Conservation (phyloP, 257 asterid species). For the Cinchona pubescens region DNA sequence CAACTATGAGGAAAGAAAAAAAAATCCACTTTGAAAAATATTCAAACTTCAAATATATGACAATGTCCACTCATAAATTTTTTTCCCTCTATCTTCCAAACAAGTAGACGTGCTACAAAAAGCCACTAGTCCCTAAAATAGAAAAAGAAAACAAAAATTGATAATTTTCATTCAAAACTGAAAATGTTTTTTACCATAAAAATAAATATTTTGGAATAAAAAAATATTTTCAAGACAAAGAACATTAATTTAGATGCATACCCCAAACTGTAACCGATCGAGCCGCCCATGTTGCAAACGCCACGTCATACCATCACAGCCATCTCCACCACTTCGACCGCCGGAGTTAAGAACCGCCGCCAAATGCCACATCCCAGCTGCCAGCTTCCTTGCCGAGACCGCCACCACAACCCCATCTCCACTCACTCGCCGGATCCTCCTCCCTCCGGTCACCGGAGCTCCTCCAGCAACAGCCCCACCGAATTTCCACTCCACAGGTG, state of each 20-base stretch:
- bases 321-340: conserved; percentile 16
- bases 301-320: conserved; percentile 29
- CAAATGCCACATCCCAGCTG: conserved; percentile 53
- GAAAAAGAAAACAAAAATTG: background rate
- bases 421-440: conserved; percentile 16
- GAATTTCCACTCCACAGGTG: conserved; percentile 24
- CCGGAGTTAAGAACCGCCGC: conserved; percentile 16
- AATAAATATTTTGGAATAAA: background rate
- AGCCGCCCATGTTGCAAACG: conserved; percentile 15
- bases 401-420: conserved; percentile 15
- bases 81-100: background rate
- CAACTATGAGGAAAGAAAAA: background rate
- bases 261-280: conserved; percentile 36
- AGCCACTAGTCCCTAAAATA: background rate
- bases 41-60: background rate
- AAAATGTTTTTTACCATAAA: background rate
- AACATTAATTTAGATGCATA: background rate
- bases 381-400: conserved; percentile 54
- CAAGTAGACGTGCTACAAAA: background rate
- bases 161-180: background rate
- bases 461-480: background rate
- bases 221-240: background rate
- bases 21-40: background rate
- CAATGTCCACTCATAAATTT: background rate
- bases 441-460: conserved; percentile 12